Conservation (phyloP, 2,329 filamentous ascomycete genomes). For the Colletotrichum graminicola region DNA sequence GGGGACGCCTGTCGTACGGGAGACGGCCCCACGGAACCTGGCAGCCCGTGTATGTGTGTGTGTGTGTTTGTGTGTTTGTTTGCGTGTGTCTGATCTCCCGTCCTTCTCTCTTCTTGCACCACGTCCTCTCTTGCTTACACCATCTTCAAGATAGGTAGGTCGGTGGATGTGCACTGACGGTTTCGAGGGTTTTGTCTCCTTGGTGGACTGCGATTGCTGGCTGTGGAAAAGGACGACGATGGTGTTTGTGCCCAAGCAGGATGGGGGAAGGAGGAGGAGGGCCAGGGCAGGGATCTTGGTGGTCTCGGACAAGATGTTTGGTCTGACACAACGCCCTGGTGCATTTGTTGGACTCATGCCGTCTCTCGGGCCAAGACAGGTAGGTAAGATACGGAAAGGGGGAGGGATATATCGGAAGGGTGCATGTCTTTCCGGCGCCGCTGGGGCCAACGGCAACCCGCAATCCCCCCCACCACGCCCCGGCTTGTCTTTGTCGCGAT, state of each 20-base stretch:
- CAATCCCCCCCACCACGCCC: too few species aligned
- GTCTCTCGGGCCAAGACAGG: background rate
- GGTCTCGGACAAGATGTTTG: too few species aligned
- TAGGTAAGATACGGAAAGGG: too few species aligned
- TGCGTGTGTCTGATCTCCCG: background rate
- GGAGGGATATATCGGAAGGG: background rate
- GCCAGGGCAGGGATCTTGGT: too few species aligned
- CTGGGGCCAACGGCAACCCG: too few species aligned
- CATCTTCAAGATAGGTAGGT: too few species aligned
- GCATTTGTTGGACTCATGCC: background rate
- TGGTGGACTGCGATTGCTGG: background rate
- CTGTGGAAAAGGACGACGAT: background rate
- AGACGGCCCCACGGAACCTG: background rate
- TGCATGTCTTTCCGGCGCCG: background rate
- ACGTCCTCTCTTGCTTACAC: background rate
- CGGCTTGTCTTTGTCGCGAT: background rate
- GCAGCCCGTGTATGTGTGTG: background rate
- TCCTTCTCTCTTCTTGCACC: background rate
- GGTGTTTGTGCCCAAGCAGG: too few species aligned
- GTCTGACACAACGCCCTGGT: background rate
- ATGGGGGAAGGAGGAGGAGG: too few species aligned
- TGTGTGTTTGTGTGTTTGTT: too few species aligned
- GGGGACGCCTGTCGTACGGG: background rate
- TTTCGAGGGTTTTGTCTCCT: too few species aligned
- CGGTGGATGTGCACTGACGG: too few species aligned